Conservation (phyloP, 345 rosid genomes). For the Citrus glauca region DNA sequence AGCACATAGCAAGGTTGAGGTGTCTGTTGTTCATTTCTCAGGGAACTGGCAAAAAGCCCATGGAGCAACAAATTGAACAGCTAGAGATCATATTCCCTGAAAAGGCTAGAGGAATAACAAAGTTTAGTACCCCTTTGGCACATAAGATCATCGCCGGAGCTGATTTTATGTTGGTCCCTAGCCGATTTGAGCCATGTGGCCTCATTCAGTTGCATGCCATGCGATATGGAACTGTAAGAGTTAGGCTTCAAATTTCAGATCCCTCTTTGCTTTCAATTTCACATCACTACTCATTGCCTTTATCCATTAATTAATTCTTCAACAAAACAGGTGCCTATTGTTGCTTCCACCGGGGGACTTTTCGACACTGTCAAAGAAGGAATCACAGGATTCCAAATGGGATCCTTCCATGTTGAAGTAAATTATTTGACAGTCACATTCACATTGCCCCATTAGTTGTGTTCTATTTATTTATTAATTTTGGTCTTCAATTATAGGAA, state of each 20-base stretch:
- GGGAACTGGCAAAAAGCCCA: conserved; percentile 88
- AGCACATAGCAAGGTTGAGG: not conserved
- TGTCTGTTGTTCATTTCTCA: conserved; percentile 17
- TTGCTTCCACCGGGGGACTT: conserved; percentile 95
- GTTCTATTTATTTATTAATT: not conserved
- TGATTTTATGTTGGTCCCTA: conserved; percentile 77
- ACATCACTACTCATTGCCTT: not conserved
- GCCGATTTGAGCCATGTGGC: conserved; percentile 98
- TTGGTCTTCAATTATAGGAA: not conserved
- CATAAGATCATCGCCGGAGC: conserved; percentile 93
- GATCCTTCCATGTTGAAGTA: conserved; percentile 69
- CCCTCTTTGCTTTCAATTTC: not conserved
- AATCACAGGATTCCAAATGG: conserved; percentile 90
- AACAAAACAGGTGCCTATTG: conserved; percentile 65
- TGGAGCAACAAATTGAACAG: conserved; percentile 69
- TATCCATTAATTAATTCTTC: not conserved
- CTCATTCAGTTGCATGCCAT: conserved; percentile 94
- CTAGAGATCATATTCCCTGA: conserved; percentile 66
- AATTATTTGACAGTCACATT: conserved; percentile 8
- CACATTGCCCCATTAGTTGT: not conserved
- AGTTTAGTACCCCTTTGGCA: conserved; percentile 75
- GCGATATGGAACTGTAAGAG: conserved; percentile 90
- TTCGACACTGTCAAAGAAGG: conserved; percentile 93
- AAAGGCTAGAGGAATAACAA: conserved; percentile 72
- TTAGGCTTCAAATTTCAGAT: not conserved